Evolutionary conservation across 75 land plant species (phyloP).

Genomic region (Azolla pinnata): DNA sequence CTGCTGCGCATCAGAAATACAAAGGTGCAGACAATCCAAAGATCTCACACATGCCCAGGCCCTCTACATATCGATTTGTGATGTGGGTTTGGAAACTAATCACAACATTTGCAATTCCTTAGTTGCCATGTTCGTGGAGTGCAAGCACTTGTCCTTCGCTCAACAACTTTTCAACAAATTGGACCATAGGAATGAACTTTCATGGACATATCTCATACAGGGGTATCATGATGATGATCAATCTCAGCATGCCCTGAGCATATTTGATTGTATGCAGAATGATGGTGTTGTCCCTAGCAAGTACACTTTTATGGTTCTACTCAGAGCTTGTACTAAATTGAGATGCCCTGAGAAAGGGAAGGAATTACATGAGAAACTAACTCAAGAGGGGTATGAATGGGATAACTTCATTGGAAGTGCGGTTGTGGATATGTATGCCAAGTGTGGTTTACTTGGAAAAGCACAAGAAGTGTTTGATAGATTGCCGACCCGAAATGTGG

Average conservation of each 20-base stretch:
- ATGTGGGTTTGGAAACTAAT: neutral
- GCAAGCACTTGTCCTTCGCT: neutral
- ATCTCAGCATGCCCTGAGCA: neutral
- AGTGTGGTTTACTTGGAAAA: slow-evolving; percentile 26
- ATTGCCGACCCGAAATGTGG: slow-evolving; percentile 25
- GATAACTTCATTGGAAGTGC: slow-evolving; percentile 27
- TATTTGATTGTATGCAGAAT: neutral
- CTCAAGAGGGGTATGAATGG: slow-evolving; percentile 2
- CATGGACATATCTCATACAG: neutral
- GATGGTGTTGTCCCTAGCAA: slow-evolving; percentile 3
- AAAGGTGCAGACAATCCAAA: slow-evolving; percentile 6
- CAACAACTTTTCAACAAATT: neutral
- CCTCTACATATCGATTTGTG: neutral
- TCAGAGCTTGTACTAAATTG: slow-evolving; percentile 22
- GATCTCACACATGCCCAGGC: neutral
- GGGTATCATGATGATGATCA: neutral
- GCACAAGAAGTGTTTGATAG: slow-evolving; percentile 26
- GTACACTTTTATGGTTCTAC: slow-evolving; percentile 25
- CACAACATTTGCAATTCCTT: neutral
- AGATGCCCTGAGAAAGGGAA: slow-evolving; percentile 4
- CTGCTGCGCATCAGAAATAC: neutral
- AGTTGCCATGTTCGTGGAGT: neutral
- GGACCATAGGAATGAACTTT: neutral
- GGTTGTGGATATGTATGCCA: slow-evolving; percentile 33
- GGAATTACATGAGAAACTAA: slow-evolving; percentile 2